A percentile compares a stretch with the other conserved stretches of the same genome.
Evolutionary conservation across 2,329 filamentous ascomycete species (phyloP).

Genomic region (Diaporthe sp.): DNA sequence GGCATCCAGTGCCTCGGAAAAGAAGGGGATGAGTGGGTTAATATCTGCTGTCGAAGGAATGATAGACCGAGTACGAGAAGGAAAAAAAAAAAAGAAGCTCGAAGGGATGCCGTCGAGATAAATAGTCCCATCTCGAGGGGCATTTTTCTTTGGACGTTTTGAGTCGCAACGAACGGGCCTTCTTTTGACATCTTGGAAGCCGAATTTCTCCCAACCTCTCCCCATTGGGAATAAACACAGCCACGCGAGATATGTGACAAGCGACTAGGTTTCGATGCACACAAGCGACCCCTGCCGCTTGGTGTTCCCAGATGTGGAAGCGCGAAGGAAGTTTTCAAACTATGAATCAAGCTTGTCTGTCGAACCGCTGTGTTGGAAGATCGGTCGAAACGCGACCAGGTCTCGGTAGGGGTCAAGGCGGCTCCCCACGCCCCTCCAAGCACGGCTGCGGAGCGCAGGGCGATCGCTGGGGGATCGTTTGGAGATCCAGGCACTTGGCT

Average conservation of each 20-base stretch:
- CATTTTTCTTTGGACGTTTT: conserved; percentile 22
- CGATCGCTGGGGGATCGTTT: conserved; percentile 24
- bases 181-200: conserved; percentile 30
- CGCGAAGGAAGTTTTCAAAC: neutral
- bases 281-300: conserved; percentile 22
- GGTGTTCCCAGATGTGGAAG: conserved; percentile 17
- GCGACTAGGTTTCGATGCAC: neutral
- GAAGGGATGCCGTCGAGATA: conserved; percentile 21
- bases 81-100: neutral
- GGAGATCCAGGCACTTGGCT: conserved; percentile 18
- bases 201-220: conserved; percentile 18
- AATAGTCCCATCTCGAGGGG: conserved; percentile 14
- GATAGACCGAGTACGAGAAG: neutral
- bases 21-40: neutral
- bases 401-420: conserved; percentile 32
- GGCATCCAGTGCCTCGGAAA: conserved; percentile 36
- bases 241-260: conserved; percentile 16
- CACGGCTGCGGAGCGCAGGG: neutral
- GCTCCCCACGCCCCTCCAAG: conserved; percentile 8
- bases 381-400: conserved; percentile 36
- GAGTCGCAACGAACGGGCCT: conserved; percentile 30
- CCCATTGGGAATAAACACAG: conserved; percentile 22
- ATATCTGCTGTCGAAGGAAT: neutral
- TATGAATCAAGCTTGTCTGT: conserved; percentile 28
- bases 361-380: conserved; percentile 35